phyloP scores from a whole-genome alignment of 2,329 filamentous ascomycete species.

The Elsinoe australis region DNA sequence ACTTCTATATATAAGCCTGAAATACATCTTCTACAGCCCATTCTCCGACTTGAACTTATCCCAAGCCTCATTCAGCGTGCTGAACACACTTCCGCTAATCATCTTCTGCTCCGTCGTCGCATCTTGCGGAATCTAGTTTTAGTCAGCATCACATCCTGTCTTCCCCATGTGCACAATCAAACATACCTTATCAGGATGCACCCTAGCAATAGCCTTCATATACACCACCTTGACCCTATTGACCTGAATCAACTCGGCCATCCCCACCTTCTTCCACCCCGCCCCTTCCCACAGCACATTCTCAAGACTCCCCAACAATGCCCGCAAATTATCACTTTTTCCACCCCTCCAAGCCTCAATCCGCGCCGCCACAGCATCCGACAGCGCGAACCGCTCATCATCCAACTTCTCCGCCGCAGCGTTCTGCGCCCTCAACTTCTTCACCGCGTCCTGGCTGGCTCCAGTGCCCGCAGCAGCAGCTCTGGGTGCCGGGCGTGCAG shows the following conservation, averaged over 20 bases:
- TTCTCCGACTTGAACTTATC: conserved; percentile 61
- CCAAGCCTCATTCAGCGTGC: conserved; percentile 59
- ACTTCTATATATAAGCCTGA: not conserved
- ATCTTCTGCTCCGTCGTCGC: conserved; percentile 61
- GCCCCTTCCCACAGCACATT: conserved; percentile 83
- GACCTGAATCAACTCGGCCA: conserved; percentile 86
- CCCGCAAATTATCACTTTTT: conserved; percentile 86
- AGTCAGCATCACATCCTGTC: conserved; percentile 18
- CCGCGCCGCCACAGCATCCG: conserved; percentile 74
- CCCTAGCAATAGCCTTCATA: conserved; percentile 98
- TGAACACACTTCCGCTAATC: conserved; percentile 59
- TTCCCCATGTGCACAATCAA: conserved; percentile 12
- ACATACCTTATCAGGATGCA: conserved; percentile 94
- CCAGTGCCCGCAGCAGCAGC: conserved; percentile 10
- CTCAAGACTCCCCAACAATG: conserved; percentile 78
- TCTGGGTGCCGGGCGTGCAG: conserved; percentile 5
- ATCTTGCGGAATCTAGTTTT: conserved; percentile 48
- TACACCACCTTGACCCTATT: conserved; percentile 96
- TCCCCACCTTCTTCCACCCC: conserved; percentile 93
- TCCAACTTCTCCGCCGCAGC: conserved; percentile 77
- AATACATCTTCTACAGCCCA: conserved; percentile 12
- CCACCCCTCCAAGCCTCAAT: conserved; percentile 78
- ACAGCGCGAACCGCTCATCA: conserved; percentile 84
- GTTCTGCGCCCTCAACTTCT: conserved; percentile 73
- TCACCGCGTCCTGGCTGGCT: conserved; percentile 59